phyloP scores from a whole-genome alignment of 257 asterid species.

The Fraxinus americana region DNA sequence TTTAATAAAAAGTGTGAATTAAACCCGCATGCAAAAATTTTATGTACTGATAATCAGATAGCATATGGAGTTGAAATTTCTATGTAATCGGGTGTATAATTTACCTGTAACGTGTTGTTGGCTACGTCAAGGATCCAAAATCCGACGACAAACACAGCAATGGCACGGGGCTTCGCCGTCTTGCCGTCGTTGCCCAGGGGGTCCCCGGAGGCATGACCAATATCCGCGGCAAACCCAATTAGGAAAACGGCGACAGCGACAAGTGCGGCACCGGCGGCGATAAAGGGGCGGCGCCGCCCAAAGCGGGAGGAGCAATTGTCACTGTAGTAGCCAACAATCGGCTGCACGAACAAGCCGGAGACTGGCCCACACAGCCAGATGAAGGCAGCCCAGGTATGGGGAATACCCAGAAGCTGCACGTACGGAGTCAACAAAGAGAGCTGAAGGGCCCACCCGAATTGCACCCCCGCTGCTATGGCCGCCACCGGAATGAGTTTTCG shows the following conservation, averaged over 20 bases:
- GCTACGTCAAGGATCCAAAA: slow-evolving; percentile 94
- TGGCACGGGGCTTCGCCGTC: slow-evolving; percentile 61
- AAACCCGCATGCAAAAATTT: background rate
- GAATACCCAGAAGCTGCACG: slow-evolving; percentile 81
- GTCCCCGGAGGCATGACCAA: slow-evolving; percentile 79
- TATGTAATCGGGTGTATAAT: background rate
- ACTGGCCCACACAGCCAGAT: slow-evolving; percentile 93
- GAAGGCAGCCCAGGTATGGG: slow-evolving; percentile 71
- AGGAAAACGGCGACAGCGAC: slow-evolving; percentile 72
- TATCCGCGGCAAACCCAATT: slow-evolving; percentile 83
- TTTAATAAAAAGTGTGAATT: background rate
- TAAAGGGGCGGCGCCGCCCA: slow-evolving; percentile 86
- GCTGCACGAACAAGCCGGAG: slow-evolving; percentile 88
- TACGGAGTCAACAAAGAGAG: slow-evolving; percentile 86
- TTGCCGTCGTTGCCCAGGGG: slow-evolving; percentile 29
- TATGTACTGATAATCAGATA: no score
- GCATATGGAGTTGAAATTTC: background rate
- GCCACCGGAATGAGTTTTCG: slow-evolving; percentile 59
- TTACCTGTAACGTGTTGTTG: slow-evolving; percentile 84
- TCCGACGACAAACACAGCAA: slow-evolving; percentile 75
- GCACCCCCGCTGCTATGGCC: slow-evolving; percentile 85
- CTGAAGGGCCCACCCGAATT: slow-evolving; percentile 96
- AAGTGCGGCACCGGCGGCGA: slow-evolving; percentile 72
- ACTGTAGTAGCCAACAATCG: slow-evolving; percentile 85
- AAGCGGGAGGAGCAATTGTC: slow-evolving; percentile 71